Evolutionary conservation across 768 basidiomycete genomes (phyloP).

Genomic region (Phlebiopsis flavidoalba): DNA sequence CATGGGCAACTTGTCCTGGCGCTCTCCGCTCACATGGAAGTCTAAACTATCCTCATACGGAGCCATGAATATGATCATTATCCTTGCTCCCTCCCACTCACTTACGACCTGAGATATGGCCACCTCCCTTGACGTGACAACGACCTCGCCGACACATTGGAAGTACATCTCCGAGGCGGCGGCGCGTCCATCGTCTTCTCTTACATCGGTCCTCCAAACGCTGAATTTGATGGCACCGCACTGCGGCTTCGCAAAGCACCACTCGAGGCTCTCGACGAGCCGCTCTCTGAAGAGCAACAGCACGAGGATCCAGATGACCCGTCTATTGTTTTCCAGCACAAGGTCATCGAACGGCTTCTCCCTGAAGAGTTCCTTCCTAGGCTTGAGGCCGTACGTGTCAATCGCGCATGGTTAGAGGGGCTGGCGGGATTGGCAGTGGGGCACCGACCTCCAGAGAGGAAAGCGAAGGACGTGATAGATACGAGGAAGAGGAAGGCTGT

Average conservation of each 20-base stretch:
- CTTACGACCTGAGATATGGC: background rate
- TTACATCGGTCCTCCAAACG: constrained; percentile 54
- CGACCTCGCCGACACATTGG: constrained; percentile 55
- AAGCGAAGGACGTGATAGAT: constrained; percentile 56
- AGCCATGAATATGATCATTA: background rate
- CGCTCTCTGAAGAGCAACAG: constrained; percentile 25
- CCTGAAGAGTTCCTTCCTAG: constrained; percentile 54
- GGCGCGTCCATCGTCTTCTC: constrained; percentile 87
- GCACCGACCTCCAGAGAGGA: constrained; percentile 53
- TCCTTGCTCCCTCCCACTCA: background rate
- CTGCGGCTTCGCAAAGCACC: constrained; percentile 70
- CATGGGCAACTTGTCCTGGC: too few relatives aligned
- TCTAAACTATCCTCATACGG: too few relatives aligned
- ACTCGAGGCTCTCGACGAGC: constrained; percentile 18
- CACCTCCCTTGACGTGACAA: constrained; percentile 12
- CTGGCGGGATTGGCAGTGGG: constrained; percentile 43
- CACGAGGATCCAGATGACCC: constrained; percentile 35
- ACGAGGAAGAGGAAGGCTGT: constrained; percentile 48
- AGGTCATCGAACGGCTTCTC: constrained; percentile 62
- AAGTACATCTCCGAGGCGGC: constrained; percentile 88
- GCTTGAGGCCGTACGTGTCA: constrained; percentile 42
- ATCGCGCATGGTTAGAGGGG: constrained; percentile 52
- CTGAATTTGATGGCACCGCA: constrained; percentile 56
- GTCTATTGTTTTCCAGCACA: constrained; percentile 51
- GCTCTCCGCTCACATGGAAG: too few relatives aligned